These are phyloP conservation scores for Phalaenopsis hybrid DNA, from an alignment of 116 monocot species.

Conservation along the genomic window DNA sequence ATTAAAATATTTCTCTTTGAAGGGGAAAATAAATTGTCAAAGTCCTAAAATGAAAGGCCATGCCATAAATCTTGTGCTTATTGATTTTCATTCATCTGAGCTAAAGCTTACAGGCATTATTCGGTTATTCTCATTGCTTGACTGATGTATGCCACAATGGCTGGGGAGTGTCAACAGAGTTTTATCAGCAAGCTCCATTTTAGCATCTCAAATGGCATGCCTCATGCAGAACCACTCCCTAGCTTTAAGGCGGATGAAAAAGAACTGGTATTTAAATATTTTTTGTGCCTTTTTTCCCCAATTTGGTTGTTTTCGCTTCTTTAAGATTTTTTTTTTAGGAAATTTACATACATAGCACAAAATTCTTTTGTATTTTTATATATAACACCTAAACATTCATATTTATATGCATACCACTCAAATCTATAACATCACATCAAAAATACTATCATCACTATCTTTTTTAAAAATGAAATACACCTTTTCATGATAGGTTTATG, in stretches of 20 bases:
- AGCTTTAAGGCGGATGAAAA: constrained; percentile 49
- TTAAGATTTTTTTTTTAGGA: not conserved
- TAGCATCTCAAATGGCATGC: constrained; percentile 58
- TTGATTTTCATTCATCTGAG: not conserved
- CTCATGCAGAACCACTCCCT: constrained; percentile 46
- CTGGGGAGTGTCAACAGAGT: constrained; percentile 13
- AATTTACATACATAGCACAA: too few species aligned
- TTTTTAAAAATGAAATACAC: too few species aligned
- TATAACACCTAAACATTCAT: too few species aligned
- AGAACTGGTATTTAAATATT: constrained; percentile 48
- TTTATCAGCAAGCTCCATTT: constrained; percentile 63
- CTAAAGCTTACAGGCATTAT: not conserved
- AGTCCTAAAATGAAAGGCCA: not conserved
- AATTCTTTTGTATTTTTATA: too few species aligned
- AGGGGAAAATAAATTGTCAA: not conserved
- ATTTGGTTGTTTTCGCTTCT: not conserved
- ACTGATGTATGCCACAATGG: constrained; percentile 1
- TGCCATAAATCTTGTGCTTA: not conserved
- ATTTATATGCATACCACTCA: too few species aligned
- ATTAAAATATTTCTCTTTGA: not conserved
- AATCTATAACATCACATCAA: too few species aligned
- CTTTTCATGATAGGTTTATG: too few species aligned
- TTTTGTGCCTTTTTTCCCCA: not conserved
- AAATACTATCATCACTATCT: too few species aligned
- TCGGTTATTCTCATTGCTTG: not conserved